Evolutionary conservation across 2,329 filamentous ascomycete species (phyloP).

Genomic region (Cercospora sesami): DNA sequence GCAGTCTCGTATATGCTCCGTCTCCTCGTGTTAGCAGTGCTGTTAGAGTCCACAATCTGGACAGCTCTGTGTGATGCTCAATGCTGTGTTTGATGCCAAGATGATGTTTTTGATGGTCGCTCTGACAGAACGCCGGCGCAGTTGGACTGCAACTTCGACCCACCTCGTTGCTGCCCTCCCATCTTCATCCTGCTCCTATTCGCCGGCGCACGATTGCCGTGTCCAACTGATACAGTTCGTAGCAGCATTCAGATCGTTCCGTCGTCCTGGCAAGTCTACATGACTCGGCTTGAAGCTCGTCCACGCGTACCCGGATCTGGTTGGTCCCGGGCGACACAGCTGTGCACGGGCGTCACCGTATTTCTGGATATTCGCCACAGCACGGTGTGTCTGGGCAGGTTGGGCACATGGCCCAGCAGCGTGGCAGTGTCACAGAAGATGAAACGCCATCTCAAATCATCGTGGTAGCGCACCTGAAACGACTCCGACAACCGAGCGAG

Average conservation of each 20-base stretch:
- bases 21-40: neutral
- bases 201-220: neutral
- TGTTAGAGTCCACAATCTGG: neutral
- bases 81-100: neutral
- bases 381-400: neutral
- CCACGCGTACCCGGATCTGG: neutral
- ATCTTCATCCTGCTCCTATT: neutral
- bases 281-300: neutral
- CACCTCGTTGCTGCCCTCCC: neutral
- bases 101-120: neutral
- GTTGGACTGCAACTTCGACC: neutral
- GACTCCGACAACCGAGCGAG: constrained; percentile 6
- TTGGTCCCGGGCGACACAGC: neutral
- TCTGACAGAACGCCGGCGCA: neutral
- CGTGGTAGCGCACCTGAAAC: neutral
- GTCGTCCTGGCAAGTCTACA: neutral
- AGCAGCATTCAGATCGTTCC: neutral
- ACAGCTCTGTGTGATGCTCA: neutral
- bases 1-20: neutral
- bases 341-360: neutral
- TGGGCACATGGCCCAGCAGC: neutral
- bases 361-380: neutral
- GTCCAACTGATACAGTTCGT: neutral
- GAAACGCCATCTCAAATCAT: constrained; percentile 9
- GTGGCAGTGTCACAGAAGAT: neutral